Base-by-base conservation (phyloP, 306 rosid genomes). In the Sechiopsis laciniata region DNA sequence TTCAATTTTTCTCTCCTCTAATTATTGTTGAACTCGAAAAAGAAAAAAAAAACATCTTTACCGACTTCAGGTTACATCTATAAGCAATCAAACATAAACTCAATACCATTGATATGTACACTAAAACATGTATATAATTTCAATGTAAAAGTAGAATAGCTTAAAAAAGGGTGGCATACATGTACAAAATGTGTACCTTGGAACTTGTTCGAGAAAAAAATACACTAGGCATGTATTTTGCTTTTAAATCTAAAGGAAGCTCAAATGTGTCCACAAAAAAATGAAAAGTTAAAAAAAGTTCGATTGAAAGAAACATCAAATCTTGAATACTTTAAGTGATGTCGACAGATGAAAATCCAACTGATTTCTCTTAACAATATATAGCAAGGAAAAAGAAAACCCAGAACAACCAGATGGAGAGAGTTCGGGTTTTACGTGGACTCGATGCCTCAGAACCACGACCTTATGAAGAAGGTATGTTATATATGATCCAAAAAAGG, bases 241-340 rank as follows among this genome's bases (percentile, higher is more conserved):
- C 45, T 37, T 37, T 55, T 8, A 9, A 42, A 73, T 77, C 77
- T 72, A 73, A 80, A 84, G 82, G 80, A 77, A 82, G 85, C 81
- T 53, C 77, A 77, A 78, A 48, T 75, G 81, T 75, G 69, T 56
- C 84, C 74, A 7, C 20, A 70, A 61, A 74, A 74, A 79, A 74
- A 32, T 32, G 37, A 63, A 77, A 62, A 77, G 45, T 37, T 37
- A 32, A 37, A 37, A 37, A 8, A 37, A 37, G 61, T 17, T 15
- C 9, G 32, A 73, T 64, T 56, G 66, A 78, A 67, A 37, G 32
- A 70, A 79, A 71, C 79, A 77, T 63, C 45, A 37, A 37, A 37
- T 37, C 45, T 37, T 6, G 8, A 37, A 37, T 7, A 37, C 45
- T n/a, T n/a, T n/a, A n/a, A 37, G 45, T 37, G 45, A 37, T 37